Evolutionary conservation across 2,329 filamentous ascomycete species (phyloP), one percentile per base, ranked within the genome.

Genomic region (Apiospora saccharicola): DNA sequence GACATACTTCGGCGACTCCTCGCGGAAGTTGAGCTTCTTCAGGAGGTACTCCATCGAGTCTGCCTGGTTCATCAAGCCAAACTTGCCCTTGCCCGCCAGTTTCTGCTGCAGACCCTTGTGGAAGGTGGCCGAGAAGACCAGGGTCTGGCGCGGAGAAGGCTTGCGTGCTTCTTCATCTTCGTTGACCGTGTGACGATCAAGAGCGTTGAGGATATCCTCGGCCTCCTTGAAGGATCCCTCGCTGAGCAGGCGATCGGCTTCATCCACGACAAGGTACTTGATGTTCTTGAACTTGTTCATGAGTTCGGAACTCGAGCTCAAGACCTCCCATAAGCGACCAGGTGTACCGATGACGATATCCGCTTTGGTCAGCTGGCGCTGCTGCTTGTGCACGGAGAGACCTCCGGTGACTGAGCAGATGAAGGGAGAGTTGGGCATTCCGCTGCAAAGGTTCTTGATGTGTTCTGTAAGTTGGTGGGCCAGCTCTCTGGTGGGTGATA

Each of bases 101-200:
- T 98, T 98, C 77, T 96, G 94, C 80, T 98, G 96, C 43, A 99
- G 84, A 0, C 92, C 92, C 79, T 95, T 96, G 80, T 97, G 93
- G 81, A 99, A 98, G 0, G 96, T 99, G 0, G 96, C 96, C 0
- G 96, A 98, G 82, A 99, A 99, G 26, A 99, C 94, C 0, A 99
- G 88, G 0, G 95, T 98, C 80, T 99, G 96, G 53, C 96, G 86
- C 22, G 88, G 79, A 57, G 85, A 80, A 14, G 81, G 75, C 8
- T 82, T 78, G 0, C 85, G 82, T 13, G 87, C 85, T 4, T 87
- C 85, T 3, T 84, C 83, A 1, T 86, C 86, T n/a, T 86, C 84
- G 1, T 85, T 83, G 44, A 85, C 82, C 7, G 94, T 91, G 51
- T 88, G 84, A 41, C 91, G 88, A 78, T 98, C 94, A 13, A 99